A percentile compares a stretch with the other conserved stretches of the same genome.
phyloP scores from a whole-genome alignment of 129 eudicot genomes.

The Artemisia tridentata region DNA sequence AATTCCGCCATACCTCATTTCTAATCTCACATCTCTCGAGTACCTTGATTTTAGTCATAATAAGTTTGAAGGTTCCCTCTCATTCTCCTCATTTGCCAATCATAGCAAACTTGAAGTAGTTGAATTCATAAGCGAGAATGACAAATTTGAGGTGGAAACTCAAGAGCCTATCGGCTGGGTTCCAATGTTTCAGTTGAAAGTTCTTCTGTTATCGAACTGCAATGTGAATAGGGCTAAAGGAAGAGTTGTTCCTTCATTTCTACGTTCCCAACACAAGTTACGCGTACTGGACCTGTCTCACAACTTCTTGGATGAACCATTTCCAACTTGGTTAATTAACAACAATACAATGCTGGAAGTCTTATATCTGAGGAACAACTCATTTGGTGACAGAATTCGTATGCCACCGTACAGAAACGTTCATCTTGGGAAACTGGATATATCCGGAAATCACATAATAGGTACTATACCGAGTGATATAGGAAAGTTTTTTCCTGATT shows the following conservation, averaged over 20 bases:
- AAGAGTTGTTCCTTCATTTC: constrained; percentile 27
- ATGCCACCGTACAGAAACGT: not conserved
- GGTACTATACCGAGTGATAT: constrained; percentile 15
- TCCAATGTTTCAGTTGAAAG: constrained; percentile 36
- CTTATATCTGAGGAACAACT: constrained; percentile 21
- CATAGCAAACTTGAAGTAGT: constrained; percentile 29
- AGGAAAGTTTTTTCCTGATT: constrained; percentile 1
- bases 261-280: constrained; percentile 24
- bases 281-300: constrained; percentile 18
- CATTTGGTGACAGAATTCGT: not conserved
- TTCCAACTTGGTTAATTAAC: constrained; percentile 31
- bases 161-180: constrained; percentile 22
- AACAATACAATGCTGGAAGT: constrained; percentile 21
- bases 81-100: constrained; percentile 28
- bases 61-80: constrained; percentile 31
- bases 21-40: constrained; percentile 34
- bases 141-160: constrained; percentile 19
- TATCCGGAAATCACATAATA: constrained; percentile 7
- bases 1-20: constrained; percentile 8
- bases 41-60: constrained; percentile 31
- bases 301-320: constrained; percentile 22
- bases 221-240: constrained; percentile 13
- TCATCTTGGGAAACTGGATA: not conserved
- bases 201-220: constrained; percentile 19
- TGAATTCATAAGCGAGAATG: not conserved